A percentile compares a stretch with the other conserved stretches of the same genome.
These are phyloP conservation scores for Populus ilicifolia DNA, from an alignment of 345 rosid genomes.

Conservation along the genomic window DNA sequence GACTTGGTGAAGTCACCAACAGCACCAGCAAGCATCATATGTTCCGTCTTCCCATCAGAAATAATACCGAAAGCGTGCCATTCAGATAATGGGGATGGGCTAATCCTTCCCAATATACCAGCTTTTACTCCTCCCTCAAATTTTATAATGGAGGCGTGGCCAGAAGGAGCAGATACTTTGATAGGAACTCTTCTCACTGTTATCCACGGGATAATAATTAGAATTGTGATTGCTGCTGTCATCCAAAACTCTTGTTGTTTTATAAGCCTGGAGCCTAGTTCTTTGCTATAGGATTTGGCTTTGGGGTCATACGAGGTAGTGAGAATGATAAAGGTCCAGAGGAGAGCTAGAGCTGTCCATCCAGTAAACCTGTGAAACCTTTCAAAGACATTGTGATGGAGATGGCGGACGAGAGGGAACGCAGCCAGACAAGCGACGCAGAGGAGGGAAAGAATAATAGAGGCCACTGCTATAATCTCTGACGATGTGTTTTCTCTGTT, in stretches of 20 bases:
- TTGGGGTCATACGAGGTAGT: conserved; percentile 55
- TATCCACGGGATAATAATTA: conserved; percentile 66
- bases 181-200: conserved; percentile 67
- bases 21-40: conserved; percentile 90
- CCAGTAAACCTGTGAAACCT: conserved; percentile 68
- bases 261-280: conserved; percentile 42
- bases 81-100: conserved; percentile 84
- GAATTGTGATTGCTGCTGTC: conserved; percentile 49
- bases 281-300: conserved; percentile 46
- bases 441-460: conserved; percentile 55
- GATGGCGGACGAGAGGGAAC: conserved; percentile 75
- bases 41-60: conserved; percentile 62
- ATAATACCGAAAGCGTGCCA: conserved; percentile 94
- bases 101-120: conserved; percentile 80
- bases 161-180: conserved; percentile 50
- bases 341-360: conserved; percentile 62
- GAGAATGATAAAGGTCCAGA: conserved; percentile 63
- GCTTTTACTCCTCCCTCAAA: conserved; percentile 66
- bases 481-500: conserved; percentile 45
- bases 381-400: conserved; percentile 78
- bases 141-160: conserved; percentile 70
- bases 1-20: conserved; percentile 83
- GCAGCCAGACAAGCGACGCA: conserved; percentile 55
- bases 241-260: conserved; percentile 74
- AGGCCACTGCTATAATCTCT: conserved; percentile 56